Evolutionary conservation across 2,329 filamentous ascomycete species (phyloP).

Genomic region (Neofusicoccum laricinum): DNA sequence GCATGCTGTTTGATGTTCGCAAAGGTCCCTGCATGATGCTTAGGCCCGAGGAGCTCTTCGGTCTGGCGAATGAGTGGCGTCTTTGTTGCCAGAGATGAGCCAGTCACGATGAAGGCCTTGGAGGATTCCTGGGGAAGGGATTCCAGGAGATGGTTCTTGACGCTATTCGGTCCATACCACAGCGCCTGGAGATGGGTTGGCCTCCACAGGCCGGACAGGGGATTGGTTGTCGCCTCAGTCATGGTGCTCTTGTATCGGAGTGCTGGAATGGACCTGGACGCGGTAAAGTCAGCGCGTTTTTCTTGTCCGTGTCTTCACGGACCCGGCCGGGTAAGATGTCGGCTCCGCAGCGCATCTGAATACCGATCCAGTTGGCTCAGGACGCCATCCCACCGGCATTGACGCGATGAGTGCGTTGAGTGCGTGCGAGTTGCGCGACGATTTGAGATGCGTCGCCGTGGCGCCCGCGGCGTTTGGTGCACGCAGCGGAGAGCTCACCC

Average conservation of each 20-base stretch:
- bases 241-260: slow-evolving; percentile 23
- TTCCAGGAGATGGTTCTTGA: slow-evolving; percentile 46
- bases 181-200: slow-evolving; percentile 49
- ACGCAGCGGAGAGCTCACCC: neutral
- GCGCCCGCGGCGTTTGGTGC: too few species aligned
- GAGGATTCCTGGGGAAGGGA: slow-evolving; percentile 44
- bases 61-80: slow-evolving; percentile 52
- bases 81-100: slow-evolving; percentile 52
- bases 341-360: too few species aligned
- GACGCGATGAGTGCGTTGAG: neutral
- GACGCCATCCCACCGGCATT: neutral
- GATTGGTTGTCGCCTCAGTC: slow-evolving; percentile 43
- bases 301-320: neutral
- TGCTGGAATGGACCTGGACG: neutral
- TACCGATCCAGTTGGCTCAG: neutral
- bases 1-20: slow-evolving; percentile 55
- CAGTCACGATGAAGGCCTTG: slow-evolving; percentile 59
- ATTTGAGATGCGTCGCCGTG: too few species aligned
- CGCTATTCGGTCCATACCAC: slow-evolving; percentile 49
- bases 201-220: slow-evolving; percentile 50
- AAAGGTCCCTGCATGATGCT: slow-evolving; percentile 53
- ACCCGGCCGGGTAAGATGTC: neutral
- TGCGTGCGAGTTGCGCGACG: neutral
- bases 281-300: neutral
- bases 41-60: slow-evolving; percentile 45